Evolutionary conservation across 805 yeast genomes (phyloP), one percentile per base, ranked within the genome.

Genomic region (Yamadazyma sp.): DNA sequence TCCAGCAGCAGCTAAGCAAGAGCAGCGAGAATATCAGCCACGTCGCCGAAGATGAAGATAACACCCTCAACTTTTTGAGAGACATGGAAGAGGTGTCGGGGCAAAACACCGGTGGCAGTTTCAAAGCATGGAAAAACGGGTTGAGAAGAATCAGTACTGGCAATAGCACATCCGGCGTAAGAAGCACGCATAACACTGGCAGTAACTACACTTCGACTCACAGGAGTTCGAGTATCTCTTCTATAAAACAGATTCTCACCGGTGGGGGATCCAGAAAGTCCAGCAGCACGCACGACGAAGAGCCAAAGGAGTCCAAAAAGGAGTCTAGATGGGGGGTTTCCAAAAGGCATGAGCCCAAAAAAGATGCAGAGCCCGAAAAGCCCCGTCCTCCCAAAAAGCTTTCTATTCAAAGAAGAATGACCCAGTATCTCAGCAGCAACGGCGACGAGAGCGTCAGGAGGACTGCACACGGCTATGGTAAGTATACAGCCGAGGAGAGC

Each of bases 391-490:
- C 45, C 3, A 52, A 52, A 41, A 60, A 60, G 28, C 37, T 55
- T 12, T 62, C 71, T 1, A 78, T 81, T 29, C 82, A 78, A 48
- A 61, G 73, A 39, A 66, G 84, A 47, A 77, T 80, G 55, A 73
- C 71, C 31, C 68, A 67, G 47, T 55, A 79, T 38, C 66, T 58
- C 41, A 64, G 68, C 43, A 57, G 59, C 35, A 62, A 52, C 25
- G 46, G 52, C n/a, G 53, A 73, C 4, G 73, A 75, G 9, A 74
- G 75, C 3, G 62, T 74, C 0, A 54, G 62, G 12, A 81, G 76
- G 49, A 80, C 91, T 0, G 95, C 95, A 0, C 59, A 70, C 4
- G 96, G 96, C 0, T 88, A 89, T 57, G 96, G 96, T 6, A 77
- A 78, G 54, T 85, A 74, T 53, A 80, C 90, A 0, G 82, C 73